A percentile compares a stretch with the other conserved stretches of the same genome.
Conservation (phyloP, 73 alveolate species). For the Blepharisma stoltei region DNA sequence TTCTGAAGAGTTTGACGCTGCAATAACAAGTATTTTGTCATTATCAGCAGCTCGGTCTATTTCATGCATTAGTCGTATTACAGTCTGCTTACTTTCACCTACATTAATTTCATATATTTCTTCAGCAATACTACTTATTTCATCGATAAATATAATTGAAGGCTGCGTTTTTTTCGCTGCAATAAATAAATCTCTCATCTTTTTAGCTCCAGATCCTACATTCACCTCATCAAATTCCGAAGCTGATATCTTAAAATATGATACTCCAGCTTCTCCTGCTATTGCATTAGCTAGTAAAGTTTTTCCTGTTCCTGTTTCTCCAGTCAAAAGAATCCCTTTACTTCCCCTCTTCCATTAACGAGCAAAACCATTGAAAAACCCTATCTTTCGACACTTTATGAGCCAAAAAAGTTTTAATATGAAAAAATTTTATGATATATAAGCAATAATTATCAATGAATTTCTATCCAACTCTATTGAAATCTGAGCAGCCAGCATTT, state of each 20-base stretch:
- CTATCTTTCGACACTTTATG: no score
- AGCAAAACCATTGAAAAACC: no score
- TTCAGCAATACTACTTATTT: constrained; percentile 77
- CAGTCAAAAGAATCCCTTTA: constrained; percentile 75
- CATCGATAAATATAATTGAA: constrained; percentile 87
- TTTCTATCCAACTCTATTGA: no score
- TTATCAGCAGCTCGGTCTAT: constrained; percentile 86
- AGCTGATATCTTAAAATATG: constrained; percentile 72
- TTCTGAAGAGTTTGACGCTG: constrained; percentile 88
- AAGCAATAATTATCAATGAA: no score
- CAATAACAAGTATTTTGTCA: constrained; percentile 81
- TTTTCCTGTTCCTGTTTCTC: constrained; percentile 89
- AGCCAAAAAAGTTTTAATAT: no score
- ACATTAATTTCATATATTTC: constrained; percentile 66
- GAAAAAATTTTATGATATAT: no score
- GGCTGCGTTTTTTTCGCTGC: constrained; percentile 78
- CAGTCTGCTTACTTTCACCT: constrained; percentile 68
- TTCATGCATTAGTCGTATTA: constrained; percentile 79
- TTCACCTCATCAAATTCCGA: constrained; percentile 87
- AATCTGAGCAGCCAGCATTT: no score
- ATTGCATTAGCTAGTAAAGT: constrained; percentile 90
- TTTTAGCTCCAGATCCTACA: constrained; percentile 85
- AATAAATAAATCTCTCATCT: constrained; percentile 74
- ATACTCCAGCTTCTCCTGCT: constrained; percentile 86
- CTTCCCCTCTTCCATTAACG: no score